Evolutionary conservation across 192 early-diverging fungal genomes (phyloP), one percentile per base, ranked within the genome.

Genomic region (Coemansia sp.): DNA sequence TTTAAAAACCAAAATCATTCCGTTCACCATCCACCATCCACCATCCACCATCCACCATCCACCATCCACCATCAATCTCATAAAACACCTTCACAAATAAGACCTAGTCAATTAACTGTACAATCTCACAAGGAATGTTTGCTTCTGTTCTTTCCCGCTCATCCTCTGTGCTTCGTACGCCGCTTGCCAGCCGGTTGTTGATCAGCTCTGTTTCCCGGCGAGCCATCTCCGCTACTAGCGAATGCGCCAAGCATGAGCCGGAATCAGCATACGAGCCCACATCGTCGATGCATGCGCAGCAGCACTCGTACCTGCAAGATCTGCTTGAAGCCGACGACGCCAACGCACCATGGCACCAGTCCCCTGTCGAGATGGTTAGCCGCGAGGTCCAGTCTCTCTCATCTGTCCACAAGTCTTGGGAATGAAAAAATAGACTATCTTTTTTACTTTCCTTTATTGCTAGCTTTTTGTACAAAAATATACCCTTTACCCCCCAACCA

Each of bases 301-400:
- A 61, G 48, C 58, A 71, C 43, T 37, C 68, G 4, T 81, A 81
- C 35, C 68, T 81, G 28, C 70, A 67, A 64, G 63, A 61, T 20
- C 64, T 81, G 53, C 67, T 81, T 15, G 58, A 66, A 20, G 69
- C 55, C 15, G 79, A 81, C 59, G 79, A 81, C 29, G 73, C 79
- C 9, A 63, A 72, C 3, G 79, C 79, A 1, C 68, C 73, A 26
- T 81, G 79, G 79, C 74, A 81, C 67, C 70, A 71, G 57, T 33
- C 55, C 15, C 73, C 62, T 10, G 62, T 81, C 13, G 64, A 72
- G 46, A 76, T 81, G 73, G 73, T 72, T 48, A 81, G 68, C 61
- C 79, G 79, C 64, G 72, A 75, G 26, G 79, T 81, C 5, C 79
- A 81, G 63, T 30, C 21, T 25, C 55, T 61, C 3, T 56, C 58